Evolutionary conservation across 257 asterid species (phyloP).

Genomic region (Ilex asprella): DNA sequence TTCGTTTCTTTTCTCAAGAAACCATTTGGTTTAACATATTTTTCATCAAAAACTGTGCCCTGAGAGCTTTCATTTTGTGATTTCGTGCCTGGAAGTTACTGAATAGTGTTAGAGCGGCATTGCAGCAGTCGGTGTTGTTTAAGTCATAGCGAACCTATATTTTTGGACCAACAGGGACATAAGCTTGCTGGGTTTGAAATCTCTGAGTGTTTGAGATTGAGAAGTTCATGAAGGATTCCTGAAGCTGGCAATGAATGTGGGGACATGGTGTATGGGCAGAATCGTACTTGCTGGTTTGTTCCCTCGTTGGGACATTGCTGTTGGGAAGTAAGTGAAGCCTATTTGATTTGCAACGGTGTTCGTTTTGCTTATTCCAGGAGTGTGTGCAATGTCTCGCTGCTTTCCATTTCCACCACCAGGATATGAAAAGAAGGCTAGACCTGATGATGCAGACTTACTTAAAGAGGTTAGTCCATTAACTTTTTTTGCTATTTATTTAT

Average conservation of each 20-base stretch:
- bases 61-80: background rate
- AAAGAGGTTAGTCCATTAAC: slow-evolving; percentile 54
- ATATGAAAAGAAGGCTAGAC: slow-evolving; percentile 62
- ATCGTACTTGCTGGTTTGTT: slow-evolving; percentile 37
- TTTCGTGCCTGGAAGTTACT: background rate
- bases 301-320: slow-evolving; percentile 40
- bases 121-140: background rate
- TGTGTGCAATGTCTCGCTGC: slow-evolving; percentile 88
- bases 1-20: slow-evolving; percentile 10
- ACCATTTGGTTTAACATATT: slow-evolving; percentile 11
- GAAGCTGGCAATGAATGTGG: slow-evolving; percentile 54
- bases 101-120: background rate
- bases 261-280: slow-evolving; percentile 68
- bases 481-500: background rate
- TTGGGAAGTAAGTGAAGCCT: slow-evolving; percentile 33
- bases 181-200: slow-evolving; percentile 11
- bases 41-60: background rate
- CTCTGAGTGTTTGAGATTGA: slow-evolving; percentile 13
- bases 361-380: slow-evolving; percentile 18
- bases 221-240: slow-evolving; percentile 29
- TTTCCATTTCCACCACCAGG: slow-evolving; percentile 95
- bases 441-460: slow-evolving; percentile 49
- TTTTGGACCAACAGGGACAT: slow-evolving; percentile 8
- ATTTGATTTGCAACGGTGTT: slow-evolving; percentile 19
- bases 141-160: background rate